Evolutionary conservation across 2,329 filamentous ascomycete species (phyloP).

Genomic region (Macrophomina pseudophaseolina): DNA sequence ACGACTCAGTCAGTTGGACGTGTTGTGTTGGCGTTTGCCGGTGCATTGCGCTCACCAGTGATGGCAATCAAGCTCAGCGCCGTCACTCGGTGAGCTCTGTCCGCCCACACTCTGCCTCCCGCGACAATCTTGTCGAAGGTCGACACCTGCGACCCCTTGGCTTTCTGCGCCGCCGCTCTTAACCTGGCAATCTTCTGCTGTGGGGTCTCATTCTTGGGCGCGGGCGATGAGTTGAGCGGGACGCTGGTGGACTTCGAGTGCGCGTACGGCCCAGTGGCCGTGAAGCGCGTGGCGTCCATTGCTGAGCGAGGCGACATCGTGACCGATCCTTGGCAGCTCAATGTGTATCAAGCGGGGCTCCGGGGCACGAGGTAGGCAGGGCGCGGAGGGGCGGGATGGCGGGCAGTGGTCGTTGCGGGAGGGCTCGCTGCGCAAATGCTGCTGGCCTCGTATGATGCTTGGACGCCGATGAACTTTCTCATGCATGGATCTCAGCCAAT

Average conservation of each 20-base stretch:
- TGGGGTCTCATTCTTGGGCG: conserved; percentile 55
- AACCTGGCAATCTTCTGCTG: conserved; percentile 60
- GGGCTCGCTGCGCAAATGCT: conserved; percentile 12
- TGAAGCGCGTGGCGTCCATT: conserved; percentile 81
- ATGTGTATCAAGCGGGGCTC: conserved; percentile 9
- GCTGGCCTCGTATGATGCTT: conserved; percentile 17
- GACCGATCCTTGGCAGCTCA: conserved; percentile 4
- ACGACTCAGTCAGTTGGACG: background rate
- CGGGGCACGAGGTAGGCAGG: background rate
- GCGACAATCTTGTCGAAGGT: conserved; percentile 60
- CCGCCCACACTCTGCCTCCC: conserved; percentile 61
- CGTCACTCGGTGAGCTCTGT: conserved; percentile 65
- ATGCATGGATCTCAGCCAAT: conserved; percentile 18
- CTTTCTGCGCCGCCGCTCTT: conserved; percentile 54
- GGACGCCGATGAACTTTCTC: conserved; percentile 24
- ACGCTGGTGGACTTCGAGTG: conserved; percentile 60
- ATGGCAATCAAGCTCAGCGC: conserved; percentile 65
- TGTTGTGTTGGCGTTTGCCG: no score
- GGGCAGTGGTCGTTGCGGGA: conserved; percentile 14
- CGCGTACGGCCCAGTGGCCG: conserved; percentile 72
- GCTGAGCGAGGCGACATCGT: conserved; percentile 68
- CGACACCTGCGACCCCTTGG: conserved; percentile 57
- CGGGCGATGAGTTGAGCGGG: conserved; percentile 45
- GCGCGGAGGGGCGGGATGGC: background rate
- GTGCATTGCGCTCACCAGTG: conserved; percentile 54